Evolutionary conservation across 805 yeast genomes (phyloP).

Genomic region (Kodamaea nitidulidarum): DNA sequence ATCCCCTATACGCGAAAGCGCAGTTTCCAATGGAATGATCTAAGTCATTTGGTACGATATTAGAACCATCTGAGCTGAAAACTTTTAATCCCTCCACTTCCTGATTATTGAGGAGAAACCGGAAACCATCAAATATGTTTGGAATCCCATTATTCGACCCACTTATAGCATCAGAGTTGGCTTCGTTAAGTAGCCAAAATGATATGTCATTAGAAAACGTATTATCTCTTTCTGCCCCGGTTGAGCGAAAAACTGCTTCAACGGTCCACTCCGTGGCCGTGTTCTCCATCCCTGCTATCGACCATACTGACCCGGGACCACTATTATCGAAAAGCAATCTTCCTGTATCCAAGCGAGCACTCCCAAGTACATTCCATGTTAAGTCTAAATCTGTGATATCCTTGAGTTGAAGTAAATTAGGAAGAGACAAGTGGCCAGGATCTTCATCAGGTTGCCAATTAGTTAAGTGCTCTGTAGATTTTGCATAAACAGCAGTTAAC

Average conservation of each 20-base stretch:
- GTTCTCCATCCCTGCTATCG: conserved; percentile 20
- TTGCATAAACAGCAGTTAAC: neutral
- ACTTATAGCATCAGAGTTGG: conserved; percentile 17
- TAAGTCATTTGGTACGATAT: conserved; percentile 25
- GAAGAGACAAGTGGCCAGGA: conserved; percentile 30
- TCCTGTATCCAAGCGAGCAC: conserved; percentile 45
- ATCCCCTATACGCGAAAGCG: conserved; percentile 56
- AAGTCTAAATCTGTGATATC: conserved; percentile 20
- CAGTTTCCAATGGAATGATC: conserved; percentile 50
- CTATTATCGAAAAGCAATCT: conserved; percentile 37
- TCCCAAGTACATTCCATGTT: conserved; percentile 26
- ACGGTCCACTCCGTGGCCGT: conserved; percentile 46
- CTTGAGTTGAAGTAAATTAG: conserved; percentile 28
- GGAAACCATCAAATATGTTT: conserved; percentile 56
- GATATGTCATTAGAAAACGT: conserved; percentile 48
- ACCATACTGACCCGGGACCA: conserved; percentile 47
- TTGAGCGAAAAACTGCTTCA: conserved; percentile 60
- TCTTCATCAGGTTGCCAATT: conserved; percentile 10
- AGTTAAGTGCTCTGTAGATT: conserved; percentile 2
- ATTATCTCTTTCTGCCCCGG: conserved; percentile 31
- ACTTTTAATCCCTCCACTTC: conserved; percentile 53
- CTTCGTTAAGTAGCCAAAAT: conserved; percentile 47
- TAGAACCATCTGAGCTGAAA: conserved; percentile 56
- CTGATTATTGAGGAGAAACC: conserved; percentile 50
- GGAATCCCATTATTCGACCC: conserved; percentile 52